These are phyloP conservation scores for Cymbopogon flexuosus DNA, from an alignment of 202 grass and related monocot genomes.

Conservation along the genomic window DNA sequence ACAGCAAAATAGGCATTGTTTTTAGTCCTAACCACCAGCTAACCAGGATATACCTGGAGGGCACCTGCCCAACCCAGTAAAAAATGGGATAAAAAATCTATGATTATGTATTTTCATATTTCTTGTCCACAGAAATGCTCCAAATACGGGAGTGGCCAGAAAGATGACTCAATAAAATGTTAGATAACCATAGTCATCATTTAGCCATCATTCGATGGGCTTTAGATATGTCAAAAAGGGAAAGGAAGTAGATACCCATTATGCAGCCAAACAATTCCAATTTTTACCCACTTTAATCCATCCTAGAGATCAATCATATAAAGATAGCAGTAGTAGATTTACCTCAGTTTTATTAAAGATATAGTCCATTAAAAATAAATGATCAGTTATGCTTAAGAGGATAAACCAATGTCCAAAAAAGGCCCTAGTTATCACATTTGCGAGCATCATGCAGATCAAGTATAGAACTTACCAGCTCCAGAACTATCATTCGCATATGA, in stretches of 20 bases:
- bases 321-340: not conserved
- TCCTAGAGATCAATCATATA: not conserved
- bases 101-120: no score
- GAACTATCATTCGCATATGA: slow-evolving; percentile 54
- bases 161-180: no score
- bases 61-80: no score
- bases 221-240: not conserved
- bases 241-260: not conserved
- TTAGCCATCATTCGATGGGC: not conserved
- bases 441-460: slow-evolving; percentile 10
- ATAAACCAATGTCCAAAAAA: not conserved
- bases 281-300: not conserved
- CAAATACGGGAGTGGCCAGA: no score
- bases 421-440: slow-evolving; percentile 2
- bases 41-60: no score
- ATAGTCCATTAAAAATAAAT: not conserved
- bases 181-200: not conserved
- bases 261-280: not conserved
- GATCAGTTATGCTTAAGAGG: not conserved
- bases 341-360: not conserved
- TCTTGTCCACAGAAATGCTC: no score
- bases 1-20: no score
- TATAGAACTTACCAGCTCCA: slow-evolving; percentile 44
- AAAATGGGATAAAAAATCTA: no score
- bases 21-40: no score